Base-by-base conservation (phyloP, 192 early-diverging fungal genomes). In the Entophlyctis luteolus region DNA sequence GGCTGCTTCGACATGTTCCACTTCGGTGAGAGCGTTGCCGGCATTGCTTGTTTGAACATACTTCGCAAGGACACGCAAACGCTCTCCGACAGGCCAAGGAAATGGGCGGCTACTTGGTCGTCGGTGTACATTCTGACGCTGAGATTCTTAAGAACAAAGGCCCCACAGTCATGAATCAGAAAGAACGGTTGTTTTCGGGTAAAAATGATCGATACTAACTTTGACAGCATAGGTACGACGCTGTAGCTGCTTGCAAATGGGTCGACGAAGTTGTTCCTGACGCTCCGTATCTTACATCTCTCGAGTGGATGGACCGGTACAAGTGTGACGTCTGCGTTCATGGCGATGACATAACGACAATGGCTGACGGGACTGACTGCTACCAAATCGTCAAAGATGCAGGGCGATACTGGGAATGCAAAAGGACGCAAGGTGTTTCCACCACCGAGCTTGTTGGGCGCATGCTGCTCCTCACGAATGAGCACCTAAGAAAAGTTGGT, bases 1-100 rank as follows among this genome's bases (percentile, higher is more conserved):
- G 95, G 95, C 37, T 97, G 95, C 78, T 97, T 94, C 72, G 95
- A 97, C 79, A 86, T 94, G 83, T 93, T 94, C 89, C 94, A 97
- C 79, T 93, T 71, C 36, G 79, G 77, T 18, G 32, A 55, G 54
- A 31, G 18, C 4, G 8, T 23, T 52, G 49, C 18, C 8, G 20
- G 22, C 25, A 8, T 23, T 8, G 28, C 8, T 6, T 25, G 28
- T 25, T 16, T 23, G 12, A 8, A 12, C 16, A 52, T 18, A 52
- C 28, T 89, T 92, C 94, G 78, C 91, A 68, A 32, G 79, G 67
- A 4, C 95, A 98, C 72, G 92, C 94, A 28, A 98, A 98, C 73
- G 95, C 95, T 38, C 75, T 98, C 59, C 86, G 95, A 27, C 77
- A 92, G 90, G 95, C 95, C 27, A 93, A 89, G 77, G 89, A 88